Base-by-base conservation (phyloP, 176 grass and related monocot genomes). In the Raddia guianensis region DNA sequence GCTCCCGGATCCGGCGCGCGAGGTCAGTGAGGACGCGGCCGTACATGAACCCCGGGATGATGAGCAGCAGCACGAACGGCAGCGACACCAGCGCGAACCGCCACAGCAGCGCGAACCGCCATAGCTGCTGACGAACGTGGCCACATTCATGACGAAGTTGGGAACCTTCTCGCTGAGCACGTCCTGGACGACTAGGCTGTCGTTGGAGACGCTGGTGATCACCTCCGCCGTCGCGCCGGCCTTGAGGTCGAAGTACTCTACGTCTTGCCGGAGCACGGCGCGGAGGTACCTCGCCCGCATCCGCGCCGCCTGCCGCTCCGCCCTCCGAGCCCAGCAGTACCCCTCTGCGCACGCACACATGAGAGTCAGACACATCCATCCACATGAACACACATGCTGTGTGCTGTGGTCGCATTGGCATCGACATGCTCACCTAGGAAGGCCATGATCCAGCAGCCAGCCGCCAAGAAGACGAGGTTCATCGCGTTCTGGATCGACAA, bases 161-260 rank as follows among this genome's bases (percentile, higher is more conserved):
- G 95, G 95, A 19, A 98, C 84, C 88, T 98, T 98, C 77, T 98
- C 95, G 54, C 92, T 84, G 27, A 98, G 88, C 68, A 83, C 88
- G 87, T 98, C 95, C 81, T 98, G 95, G 66, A 98, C 86, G 6
- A 89, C 82, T 1, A 98, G 95, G 65, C 92, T 98, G 80, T 98
- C 95, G 85, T 88, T 94, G 72, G 95, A 98, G 50, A 98, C 95
- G 85, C 95, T 91, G 53, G 95, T 87, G 79, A 98, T 87, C 85
- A 98, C 94, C 43, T 97, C 94, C 13, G 86, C 83, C 3, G 89
- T 89, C 1, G 91, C 91, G 0, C 82, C 94, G 0, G 63, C 86
- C 58, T 84, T 93, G 42, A 97, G 86, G 85, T 97, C 91, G 56
- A 97, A 97, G 83, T 94, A 97, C 91, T 91, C 94, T 15, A 94